Evolutionary conservation across 805 yeast genomes (phyloP).

Genomic region (Blastobotrys robertii): DNA sequence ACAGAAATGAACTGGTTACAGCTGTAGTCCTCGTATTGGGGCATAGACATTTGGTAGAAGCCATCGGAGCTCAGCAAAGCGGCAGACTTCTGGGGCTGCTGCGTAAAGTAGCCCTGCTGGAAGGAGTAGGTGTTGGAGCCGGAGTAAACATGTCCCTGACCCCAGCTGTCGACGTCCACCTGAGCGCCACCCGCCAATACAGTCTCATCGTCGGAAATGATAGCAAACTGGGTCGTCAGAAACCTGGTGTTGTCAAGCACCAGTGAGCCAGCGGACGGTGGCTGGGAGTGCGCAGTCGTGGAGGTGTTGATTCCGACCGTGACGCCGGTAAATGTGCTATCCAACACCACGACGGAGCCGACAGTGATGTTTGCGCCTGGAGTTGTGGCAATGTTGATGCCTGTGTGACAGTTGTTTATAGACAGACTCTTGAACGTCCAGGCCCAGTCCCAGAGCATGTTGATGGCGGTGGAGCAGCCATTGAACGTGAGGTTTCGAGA

Average conservation of each 20-base stretch:
- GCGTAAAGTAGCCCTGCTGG: neutral
- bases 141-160: neutral
- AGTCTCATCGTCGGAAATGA: no score
- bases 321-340: slow-evolving; percentile 1
- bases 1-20: slow-evolving; percentile 1
- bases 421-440: neutral
- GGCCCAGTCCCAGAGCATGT: neutral
- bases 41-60: slow-evolving; percentile 2
- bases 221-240: no score
- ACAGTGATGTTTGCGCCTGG: slow-evolving; percentile 2
- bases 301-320: slow-evolving; percentile 1
- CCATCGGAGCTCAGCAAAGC: neutral
- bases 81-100: slow-evolving; percentile 1
- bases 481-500: slow-evolving; percentile 1
- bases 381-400: slow-evolving; percentile 1
- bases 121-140: neutral
- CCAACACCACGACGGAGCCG: slow-evolving; percentile 2
- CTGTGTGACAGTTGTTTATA: neutral
- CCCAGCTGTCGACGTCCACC: neutral
- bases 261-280: neutral
- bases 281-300: slow-evolving; percentile 2
- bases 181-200: no score
- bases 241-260: no score
- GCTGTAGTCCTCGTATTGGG: slow-evolving; percentile 1
- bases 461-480: slow-evolving; percentile 4